These are phyloP conservation scores for Favolaschia claudopus DNA, from an alignment of 768 basidiomycete species.

Conservation along the genomic window DNA sequence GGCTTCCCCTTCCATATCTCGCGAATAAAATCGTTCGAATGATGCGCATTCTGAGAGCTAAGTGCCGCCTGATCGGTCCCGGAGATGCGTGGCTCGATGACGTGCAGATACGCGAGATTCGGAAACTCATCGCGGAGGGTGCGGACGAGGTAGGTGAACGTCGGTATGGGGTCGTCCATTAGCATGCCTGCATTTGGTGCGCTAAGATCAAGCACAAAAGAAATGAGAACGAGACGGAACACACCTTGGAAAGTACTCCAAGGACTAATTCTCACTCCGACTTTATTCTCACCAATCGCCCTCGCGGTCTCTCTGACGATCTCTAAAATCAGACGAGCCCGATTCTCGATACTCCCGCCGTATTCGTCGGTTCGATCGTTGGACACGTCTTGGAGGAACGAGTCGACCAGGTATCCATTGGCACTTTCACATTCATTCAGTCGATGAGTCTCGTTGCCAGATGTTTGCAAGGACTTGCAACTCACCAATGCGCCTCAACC, in stretches of 20 bases:
- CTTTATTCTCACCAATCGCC: background rate
- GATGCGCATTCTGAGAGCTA: background rate
- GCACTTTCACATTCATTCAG: constrained; percentile 1
- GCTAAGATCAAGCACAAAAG: background rate
- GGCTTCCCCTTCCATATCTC: background rate
- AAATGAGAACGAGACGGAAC: background rate
- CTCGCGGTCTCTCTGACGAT: background rate
- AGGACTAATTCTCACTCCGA: constrained; percentile 12
- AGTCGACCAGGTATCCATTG: constrained; percentile 8
- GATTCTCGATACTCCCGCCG: constrained; percentile 14
- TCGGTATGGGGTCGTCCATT: constrained; percentile 12
- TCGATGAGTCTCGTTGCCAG: background rate
- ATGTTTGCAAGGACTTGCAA: background rate
- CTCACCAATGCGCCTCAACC: constrained; percentile 7
- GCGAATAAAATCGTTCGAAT: constrained; percentile 9
- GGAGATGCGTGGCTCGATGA: constrained; percentile 5
- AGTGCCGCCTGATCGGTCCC: background rate
- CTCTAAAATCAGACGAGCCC: constrained; percentile 4
- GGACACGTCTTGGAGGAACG: constrained; percentile 8
- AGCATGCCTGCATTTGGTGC: background rate
- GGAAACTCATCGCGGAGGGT: background rate
- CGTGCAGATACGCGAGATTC: constrained; percentile 3
- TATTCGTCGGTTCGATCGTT: constrained; percentile 14
- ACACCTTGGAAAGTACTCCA: constrained; percentile 12
- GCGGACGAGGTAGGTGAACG: constrained; percentile 1